Conservation (phyloP, 257 asterid species). For the Jasminum sambac region DNA sequence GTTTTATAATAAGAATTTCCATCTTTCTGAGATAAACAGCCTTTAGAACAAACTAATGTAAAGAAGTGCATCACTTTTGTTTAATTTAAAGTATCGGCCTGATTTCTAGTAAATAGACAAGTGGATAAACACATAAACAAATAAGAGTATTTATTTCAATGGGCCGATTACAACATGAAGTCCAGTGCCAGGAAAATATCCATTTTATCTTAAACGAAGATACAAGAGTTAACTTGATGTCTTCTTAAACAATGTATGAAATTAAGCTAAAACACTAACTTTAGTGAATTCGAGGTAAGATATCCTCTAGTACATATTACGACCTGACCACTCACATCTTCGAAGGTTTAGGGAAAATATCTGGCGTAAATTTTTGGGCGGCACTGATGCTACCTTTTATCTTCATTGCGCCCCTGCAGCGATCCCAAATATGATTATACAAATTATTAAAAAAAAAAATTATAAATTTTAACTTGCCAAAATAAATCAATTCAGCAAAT, state of each 20-base stretch:
- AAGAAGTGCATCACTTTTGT: not conserved
- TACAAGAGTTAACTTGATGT: constrained; percentile 7
- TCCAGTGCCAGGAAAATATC: constrained; percentile 6
- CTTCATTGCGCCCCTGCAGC: constrained; percentile 80
- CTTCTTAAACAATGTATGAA: not conserved
- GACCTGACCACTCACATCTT: constrained; percentile 61
- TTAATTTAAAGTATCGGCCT: not conserved
- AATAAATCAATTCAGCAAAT: not conserved
- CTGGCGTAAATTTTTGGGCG: constrained; percentile 91
- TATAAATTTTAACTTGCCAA: not conserved
- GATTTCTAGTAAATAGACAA: not conserved
- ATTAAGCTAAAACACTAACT: constrained; percentile 26
- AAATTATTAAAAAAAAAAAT: too few species aligned
- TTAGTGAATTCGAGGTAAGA: constrained; percentile 3
- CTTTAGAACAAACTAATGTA: not conserved
- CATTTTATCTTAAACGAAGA: constrained; percentile 4
- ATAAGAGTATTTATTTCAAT: not conserved
- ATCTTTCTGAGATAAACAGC: not conserved
- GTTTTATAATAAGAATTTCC: not conserved
- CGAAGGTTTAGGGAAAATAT: constrained; percentile 94
- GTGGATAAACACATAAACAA: not conserved
- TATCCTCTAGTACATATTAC: not conserved
- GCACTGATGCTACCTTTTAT: constrained; percentile 89
- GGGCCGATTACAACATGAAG: not conserved
- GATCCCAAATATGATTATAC: constrained; percentile 5